phyloP scores from a whole-genome alignment of 139 green algal genomes.

The Medakamo hakoo region DNA sequence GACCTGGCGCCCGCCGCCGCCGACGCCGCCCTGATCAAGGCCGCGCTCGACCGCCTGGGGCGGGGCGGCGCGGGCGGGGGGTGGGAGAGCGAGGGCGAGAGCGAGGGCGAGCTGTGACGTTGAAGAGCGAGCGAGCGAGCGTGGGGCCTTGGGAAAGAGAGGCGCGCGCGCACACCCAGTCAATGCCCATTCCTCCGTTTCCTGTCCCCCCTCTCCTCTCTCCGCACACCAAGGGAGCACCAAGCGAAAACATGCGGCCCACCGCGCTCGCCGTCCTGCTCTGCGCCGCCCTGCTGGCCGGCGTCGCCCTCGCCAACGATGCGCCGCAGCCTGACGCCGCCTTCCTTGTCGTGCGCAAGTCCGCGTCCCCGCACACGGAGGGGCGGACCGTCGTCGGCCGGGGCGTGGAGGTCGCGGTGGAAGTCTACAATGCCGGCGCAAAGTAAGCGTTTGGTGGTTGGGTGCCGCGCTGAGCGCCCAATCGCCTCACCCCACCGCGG shows the following conservation, averaged over 20 bases:
- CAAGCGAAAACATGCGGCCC: background rate
- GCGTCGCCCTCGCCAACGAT: background rate
- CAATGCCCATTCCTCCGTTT: background rate
- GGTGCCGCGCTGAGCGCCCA: background rate
- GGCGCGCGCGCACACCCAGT: background rate
- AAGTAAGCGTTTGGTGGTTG: background rate
- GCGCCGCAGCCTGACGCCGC: background rate
- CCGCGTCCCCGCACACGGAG: background rate
- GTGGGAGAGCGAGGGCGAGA: constrained; percentile 32
- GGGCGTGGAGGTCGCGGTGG: background rate
- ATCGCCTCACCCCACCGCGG: background rate
- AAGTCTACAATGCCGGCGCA: constrained; percentile 1
- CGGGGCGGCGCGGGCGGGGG: constrained; percentile 6
- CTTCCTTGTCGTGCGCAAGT: constrained; percentile 3
- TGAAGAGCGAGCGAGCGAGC: background rate
- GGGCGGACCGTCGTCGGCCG: background rate
- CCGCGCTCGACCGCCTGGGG: constrained; percentile 63
- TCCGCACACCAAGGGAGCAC: background rate
- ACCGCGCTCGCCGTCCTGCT: background rate
- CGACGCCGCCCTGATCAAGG: constrained; percentile 75
- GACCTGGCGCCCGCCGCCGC: constrained; percentile 61
- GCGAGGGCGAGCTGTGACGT: constrained; percentile 51
- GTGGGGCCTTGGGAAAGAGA: background rate
- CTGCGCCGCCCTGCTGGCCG: no score
- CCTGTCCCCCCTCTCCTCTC: background rate